phyloP scores from a whole-genome alignment of 1,284 basidiomycete genomes.

The Tylopilus sp. region DNA sequence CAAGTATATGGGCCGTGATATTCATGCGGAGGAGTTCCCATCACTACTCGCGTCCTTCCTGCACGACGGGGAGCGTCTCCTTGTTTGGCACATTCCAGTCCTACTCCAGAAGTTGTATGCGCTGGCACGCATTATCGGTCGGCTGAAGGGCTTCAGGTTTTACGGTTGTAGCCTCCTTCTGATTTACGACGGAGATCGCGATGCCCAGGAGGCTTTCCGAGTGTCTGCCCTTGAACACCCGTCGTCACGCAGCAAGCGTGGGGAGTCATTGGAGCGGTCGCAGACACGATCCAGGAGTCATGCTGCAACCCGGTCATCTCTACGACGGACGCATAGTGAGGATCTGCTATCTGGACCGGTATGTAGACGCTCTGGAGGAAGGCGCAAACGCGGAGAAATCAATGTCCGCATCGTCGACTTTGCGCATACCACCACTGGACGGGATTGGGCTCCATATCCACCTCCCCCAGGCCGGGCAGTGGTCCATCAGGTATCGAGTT shows the following conservation, averaged over 20 bases:
- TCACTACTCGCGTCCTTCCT: slow-evolving; percentile 81
- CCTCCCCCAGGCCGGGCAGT: slow-evolving; percentile 36
- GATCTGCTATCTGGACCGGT: slow-evolving; percentile 64
- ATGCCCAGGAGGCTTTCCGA: slow-evolving; percentile 74
- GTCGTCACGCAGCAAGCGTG: slow-evolving; percentile 66
- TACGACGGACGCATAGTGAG: slow-evolving; percentile 72
- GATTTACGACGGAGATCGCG: slow-evolving; percentile 94
- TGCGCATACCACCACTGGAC: slow-evolving; percentile 95
- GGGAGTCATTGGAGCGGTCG: slow-evolving; percentile 67
- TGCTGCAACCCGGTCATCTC: slow-evolving; percentile 38
- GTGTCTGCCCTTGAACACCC: slow-evolving; percentile 59
- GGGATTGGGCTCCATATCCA: slow-evolving; percentile 77
- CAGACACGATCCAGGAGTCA: slow-evolving; percentile 36
- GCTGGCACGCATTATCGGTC: slow-evolving; percentile 86
- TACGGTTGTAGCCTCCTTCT: slow-evolving; percentile 96
- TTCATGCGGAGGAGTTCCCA: slow-evolving; percentile 82
- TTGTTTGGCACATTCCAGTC: slow-evolving; percentile 89
- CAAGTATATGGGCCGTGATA: slow-evolving; percentile 93
- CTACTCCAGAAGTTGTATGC: slow-evolving; percentile 90
- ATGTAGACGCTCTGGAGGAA: slow-evolving; percentile 53
- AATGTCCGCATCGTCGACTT: slow-evolving; percentile 98
- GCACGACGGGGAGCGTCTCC: slow-evolving; percentile 74
- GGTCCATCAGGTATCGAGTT: slow-evolving; percentile 49
- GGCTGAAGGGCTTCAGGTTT: slow-evolving; percentile 90
- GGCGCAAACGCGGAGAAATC: slow-evolving; percentile 81